phyloP scores from a whole-genome alignment of 2,329 filamentous ascomycete genomes.

The Xylaria sp. region DNA sequence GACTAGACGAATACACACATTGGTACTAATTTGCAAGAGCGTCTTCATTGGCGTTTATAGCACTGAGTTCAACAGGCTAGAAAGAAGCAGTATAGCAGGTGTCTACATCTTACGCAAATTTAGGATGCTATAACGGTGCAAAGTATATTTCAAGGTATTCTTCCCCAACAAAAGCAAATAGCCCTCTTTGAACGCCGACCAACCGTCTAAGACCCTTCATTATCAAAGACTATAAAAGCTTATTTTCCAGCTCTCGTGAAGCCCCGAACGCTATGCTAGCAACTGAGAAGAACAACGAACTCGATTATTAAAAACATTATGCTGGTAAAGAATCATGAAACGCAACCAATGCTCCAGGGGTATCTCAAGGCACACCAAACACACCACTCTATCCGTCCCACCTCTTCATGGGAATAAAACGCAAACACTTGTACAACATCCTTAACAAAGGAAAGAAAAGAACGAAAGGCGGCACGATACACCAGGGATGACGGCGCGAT shows the following conservation, averaged over 20 bases:
- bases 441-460: not conserved
- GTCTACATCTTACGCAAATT: slow-evolving; percentile 20
- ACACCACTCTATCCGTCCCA: slow-evolving; percentile 39
- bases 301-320: slow-evolving; percentile 27
- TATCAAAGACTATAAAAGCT: slow-evolving; percentile 7
- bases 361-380: slow-evolving; percentile 43
- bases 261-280: slow-evolving; percentile 18
- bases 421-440: slow-evolving; percentile 40
- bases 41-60: not conserved
- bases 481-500: slow-evolving; percentile 20
- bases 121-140: slow-evolving; percentile 10
- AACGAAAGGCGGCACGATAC: slow-evolving; percentile 4
- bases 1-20: slow-evolving; percentile 18
- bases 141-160: slow-evolving; percentile 22
- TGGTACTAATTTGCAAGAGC: not conserved
- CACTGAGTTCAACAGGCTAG: not conserved
- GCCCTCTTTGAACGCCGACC: slow-evolving; percentile 30
- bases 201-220: slow-evolving; percentile 22
- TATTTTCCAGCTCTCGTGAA: slow-evolving; percentile 21
- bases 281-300: slow-evolving; percentile 5
- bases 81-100: not conserved
- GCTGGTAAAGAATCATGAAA: slow-evolving; percentile 24
- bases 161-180: not conserved
- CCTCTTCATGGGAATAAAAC: slow-evolving; percentile 32
- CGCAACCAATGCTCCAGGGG: slow-evolving; percentile 42